Conservation (phyloP, 169 alveolate species). For the Sarcocystis neurona region DNA sequence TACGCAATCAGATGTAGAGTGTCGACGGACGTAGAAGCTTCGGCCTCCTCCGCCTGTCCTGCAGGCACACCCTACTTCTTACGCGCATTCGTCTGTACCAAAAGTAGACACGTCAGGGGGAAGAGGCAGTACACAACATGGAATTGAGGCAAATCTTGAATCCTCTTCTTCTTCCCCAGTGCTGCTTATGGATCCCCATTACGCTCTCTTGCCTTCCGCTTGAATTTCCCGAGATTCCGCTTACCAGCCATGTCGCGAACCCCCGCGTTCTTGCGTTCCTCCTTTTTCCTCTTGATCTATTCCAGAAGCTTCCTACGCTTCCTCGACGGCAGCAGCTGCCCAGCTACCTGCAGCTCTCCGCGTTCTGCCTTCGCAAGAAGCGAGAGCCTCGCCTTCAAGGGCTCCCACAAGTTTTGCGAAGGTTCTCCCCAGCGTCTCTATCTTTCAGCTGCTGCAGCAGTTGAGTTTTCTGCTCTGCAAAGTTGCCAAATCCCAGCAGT, state of each 20-base stretch:
- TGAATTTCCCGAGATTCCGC: not conserved
- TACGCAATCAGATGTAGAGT: too few relatives aligned
- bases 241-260: not conserved
- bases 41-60: too few relatives aligned
- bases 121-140: not conserved
- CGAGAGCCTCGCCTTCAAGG: not conserved
- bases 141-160: not conserved
- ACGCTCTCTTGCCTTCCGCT: slow-evolving; percentile 3
- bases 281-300: not conserved
- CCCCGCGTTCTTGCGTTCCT: not conserved
- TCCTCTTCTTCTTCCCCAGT: not conserved
- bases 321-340: slow-evolving; percentile 23
- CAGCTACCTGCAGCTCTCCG: slow-evolving; percentile 8
- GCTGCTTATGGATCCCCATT: not conserved
- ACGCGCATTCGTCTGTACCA: too few relatives aligned
- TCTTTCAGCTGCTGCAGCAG: slow-evolving; percentile 9
- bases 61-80: too few relatives aligned
- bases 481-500: slow-evolving; percentile 1
- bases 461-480: not conserved
- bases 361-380: slow-evolving; percentile 35
- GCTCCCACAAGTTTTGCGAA: not conserved
- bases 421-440: not conserved
- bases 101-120: too few relatives aligned
- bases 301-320: not conserved
- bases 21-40: too few relatives aligned